Evolutionary conservation across 108 stramenopile genomes (phyloP).

Genomic region (Nannochloropsis salina): DNA sequence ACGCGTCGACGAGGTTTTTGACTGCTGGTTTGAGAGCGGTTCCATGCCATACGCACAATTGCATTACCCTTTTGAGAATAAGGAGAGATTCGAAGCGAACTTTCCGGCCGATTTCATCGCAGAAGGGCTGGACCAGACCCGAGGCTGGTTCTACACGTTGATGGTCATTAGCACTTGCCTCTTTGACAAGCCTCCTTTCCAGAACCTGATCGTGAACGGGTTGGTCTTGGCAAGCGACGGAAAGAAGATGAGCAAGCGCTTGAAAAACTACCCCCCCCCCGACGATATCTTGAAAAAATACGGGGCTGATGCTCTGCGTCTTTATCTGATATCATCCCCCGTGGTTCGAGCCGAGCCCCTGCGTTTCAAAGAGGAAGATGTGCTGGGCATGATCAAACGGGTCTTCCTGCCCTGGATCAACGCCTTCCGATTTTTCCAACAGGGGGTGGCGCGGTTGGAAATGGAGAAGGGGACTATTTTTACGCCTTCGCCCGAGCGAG

Average conservation of each 20-base stretch:
- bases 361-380: constrained; percentile 93
- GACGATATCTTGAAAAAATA: constrained; percentile 73
- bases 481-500: constrained; percentile 70
- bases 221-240: constrained; percentile 94
- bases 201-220: constrained; percentile 97
- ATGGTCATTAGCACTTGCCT: constrained; percentile 98
- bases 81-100: constrained; percentile 78
- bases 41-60: constrained; percentile 99
- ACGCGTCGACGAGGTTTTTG: constrained; percentile 97
- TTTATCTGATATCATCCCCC: constrained; percentile 99
- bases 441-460: constrained; percentile 58
- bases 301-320: constrained; percentile 96
- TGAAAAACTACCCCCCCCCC: constrained; percentile 83
- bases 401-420: constrained; percentile 97
- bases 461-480: constrained; percentile 60
- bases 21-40: constrained; percentile 99
- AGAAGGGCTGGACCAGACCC: constrained; percentile 99
- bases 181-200: constrained; percentile 94
- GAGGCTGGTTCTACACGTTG: constrained; percentile 99
- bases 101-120: constrained; percentile 99
- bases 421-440: constrained; percentile 93
- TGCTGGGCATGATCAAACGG: constrained; percentile 89
- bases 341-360: constrained; percentile 96
- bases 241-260: constrained; percentile 98
- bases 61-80: constrained; percentile 99